Evolutionary conservation across 176 grass and related monocot species (phyloP).

Genomic region (Oryza officinalis): DNA sequence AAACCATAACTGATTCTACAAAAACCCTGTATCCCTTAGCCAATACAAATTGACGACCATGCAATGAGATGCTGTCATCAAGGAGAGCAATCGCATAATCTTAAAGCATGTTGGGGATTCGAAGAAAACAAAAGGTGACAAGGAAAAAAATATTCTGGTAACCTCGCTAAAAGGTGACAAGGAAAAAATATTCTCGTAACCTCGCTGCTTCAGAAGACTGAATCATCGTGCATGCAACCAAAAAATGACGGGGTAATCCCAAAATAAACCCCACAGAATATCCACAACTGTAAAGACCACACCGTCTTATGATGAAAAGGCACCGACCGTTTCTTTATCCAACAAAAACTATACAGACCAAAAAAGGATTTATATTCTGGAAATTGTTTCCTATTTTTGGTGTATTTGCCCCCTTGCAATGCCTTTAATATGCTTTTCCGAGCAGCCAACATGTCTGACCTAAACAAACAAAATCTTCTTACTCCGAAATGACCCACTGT

Average conservation of each 20-base stretch:
- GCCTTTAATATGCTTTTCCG: conserved; percentile 23
- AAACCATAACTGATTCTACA: too few species aligned
- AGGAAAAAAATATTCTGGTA: neutral
- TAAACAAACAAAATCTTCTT: conserved; percentile 49
- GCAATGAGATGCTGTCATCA: neutral
- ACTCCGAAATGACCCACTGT: conserved; percentile 30
- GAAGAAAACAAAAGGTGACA: neutral
- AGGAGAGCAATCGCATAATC: neutral
- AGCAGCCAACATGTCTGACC: conserved; percentile 27
- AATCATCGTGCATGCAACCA: conserved; percentile 7
- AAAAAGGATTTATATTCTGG: conserved; percentile 34
- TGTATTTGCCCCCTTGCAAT: conserved; percentile 28
- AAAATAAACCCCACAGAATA: conserved; percentile 27
- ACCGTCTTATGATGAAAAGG: conserved; percentile 12
- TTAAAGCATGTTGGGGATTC: neutral
- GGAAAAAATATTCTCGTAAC: neutral
- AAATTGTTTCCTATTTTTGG: conserved; percentile 43
- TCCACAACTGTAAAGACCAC: conserved; percentile 2
- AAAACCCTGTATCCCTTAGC: neutral
- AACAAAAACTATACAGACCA: conserved; percentile 48
- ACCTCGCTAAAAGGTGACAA: too few species aligned
- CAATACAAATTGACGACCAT: neutral
- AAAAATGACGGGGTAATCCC: conserved; percentile 27
- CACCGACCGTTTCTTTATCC: neutral
- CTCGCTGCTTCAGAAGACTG: neutral